Base-by-base conservation (phyloP, 225 moss, liverwort and hornwort species). In the Pseudoscleropodium purum region DNA sequence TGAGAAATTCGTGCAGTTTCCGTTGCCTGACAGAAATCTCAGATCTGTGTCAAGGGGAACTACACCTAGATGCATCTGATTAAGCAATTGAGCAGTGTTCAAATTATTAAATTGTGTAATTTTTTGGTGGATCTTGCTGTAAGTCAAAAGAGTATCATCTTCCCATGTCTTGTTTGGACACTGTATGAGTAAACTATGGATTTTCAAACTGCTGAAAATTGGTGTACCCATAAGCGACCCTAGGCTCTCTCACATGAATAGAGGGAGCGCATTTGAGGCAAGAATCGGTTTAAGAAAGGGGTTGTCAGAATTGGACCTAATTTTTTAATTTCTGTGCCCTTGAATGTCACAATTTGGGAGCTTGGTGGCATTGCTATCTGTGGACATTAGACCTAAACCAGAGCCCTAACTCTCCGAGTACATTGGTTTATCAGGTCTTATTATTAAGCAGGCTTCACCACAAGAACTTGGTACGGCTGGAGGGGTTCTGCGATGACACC, bases 371-470 rank as follows among this genome's bases (percentile, higher is more conserved):
- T 37, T 72, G 37, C 72, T 52, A 3, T 33, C 24, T 62, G 33
- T 63, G 51, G 6, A 61, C n/a, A 34, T 77, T 29, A 69, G 51
- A 77, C 37, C 56, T 12, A 49, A 74, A 49, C 4, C 30, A 26
- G 73, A 88, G 43, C 2, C 72, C 9, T 79, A 74, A 88, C n/a
- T 34, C 33, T 41, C 75, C 17, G 47, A 85, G 5, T 73, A 15
- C 36, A 23, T 88, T 70, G 84, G 39, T 73, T 73, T 66, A 21
- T 49, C 83, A 94, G 92, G 90, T 94, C 45, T 89, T 87, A 43
- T 79, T 94, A 11, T 86, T 94, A 34, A 93, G 93, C 66, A 93
- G 94, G 75, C 92, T 94, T 65, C 94, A 94, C 70, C 94, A 94
- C 70, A 92, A 91, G 65, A 92, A 91, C 84, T 88, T 94, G 59